Conservation (phyloP, 2,329 filamentous ascomycete genomes). For the Cladosporium halotolerans region DNA sequence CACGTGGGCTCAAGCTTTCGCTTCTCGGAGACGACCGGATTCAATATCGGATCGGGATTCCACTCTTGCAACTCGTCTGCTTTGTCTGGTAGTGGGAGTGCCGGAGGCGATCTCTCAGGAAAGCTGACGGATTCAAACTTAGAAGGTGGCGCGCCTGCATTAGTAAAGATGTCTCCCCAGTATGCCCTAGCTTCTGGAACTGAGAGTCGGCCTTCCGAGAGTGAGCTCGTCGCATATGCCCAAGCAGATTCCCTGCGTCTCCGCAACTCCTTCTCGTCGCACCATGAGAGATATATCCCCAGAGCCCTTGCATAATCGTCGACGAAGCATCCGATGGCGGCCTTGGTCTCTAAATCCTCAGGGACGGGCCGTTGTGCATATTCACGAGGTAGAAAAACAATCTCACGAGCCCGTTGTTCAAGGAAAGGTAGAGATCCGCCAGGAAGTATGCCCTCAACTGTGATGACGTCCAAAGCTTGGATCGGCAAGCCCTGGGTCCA, state of each 20-base stretch:
- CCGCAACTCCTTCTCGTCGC: slow-evolving; percentile 3
- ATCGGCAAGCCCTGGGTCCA: slow-evolving; percentile 32
- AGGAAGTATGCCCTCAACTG: slow-evolving; percentile 7
- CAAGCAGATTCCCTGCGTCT: slow-evolving; percentile 22
- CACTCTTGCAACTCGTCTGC: slow-evolving; percentile 17
- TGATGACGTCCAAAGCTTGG: slow-evolving; percentile 25
- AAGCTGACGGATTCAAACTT: slow-evolving; percentile 5
- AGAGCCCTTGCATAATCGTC: slow-evolving; percentile 31
- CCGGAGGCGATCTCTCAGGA: background rate
- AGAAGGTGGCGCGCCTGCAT: background rate
- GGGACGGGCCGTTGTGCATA: slow-evolving; percentile 19
- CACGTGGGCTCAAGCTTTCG: slow-evolving; percentile 15
- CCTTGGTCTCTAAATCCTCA: slow-evolving; percentile 19
- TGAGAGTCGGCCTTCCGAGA: slow-evolving; percentile 27
- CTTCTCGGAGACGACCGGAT: background rate
- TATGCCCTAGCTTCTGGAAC: slow-evolving; percentile 26
- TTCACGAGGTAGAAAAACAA: slow-evolving; percentile 10
- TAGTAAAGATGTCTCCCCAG: slow-evolving; percentile 22
- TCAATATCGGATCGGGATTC: slow-evolving; percentile 16
- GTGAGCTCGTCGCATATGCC: slow-evolving; percentile 24
- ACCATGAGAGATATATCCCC: slow-evolving; percentile 17
- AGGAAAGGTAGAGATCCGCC: slow-evolving; percentile 12
- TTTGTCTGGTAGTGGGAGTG: slow-evolving; percentile 10
- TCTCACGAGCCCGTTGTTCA: slow-evolving; percentile 10
- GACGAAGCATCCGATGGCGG: slow-evolving; percentile 30